Conservation (phyloP, 306 rosid species). For the Psophocarpus tetragonolobus region DNA sequence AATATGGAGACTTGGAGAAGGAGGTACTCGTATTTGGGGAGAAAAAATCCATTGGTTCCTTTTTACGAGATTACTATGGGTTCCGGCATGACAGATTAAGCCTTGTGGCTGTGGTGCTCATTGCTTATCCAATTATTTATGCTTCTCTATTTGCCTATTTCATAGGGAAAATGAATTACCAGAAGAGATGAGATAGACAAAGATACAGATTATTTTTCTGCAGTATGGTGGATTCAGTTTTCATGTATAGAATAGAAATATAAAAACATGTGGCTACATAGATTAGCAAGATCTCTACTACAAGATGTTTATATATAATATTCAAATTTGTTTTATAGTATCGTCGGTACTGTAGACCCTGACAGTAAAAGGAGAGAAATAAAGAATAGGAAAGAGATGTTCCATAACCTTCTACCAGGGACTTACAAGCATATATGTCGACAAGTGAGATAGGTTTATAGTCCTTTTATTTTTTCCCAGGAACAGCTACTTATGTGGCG, state of each 20-base stretch:
- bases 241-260: conserved; percentile 48
- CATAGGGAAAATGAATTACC: conserved; percentile 70
- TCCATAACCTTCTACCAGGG: background rate
- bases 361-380: background rate
- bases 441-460: background rate
- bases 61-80: conserved; percentile 63
- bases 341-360: background rate
- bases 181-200: conserved; percentile 61
- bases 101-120: conserved; percentile 64
- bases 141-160: conserved; percentile 69
- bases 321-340: background rate
- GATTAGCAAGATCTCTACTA: conserved; percentile 20
- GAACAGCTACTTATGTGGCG: background rate
- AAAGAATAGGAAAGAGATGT: background rate
- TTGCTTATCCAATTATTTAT: conserved; percentile 61
- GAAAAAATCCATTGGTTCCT: conserved; percentile 49
- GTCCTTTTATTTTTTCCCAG: background rate
- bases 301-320: conserved; percentile 19
- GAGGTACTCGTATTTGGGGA: conserved; percentile 63
- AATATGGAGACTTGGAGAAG: conserved; percentile 64
- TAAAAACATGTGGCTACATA: conserved; percentile 30
- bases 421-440: background rate
- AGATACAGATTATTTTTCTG: conserved; percentile 30
- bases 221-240: conserved; percentile 37
- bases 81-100: conserved; percentile 60